phyloP scores from a whole-genome alignment of 179 eudicot genomes.

The Actinidia arguta region DNA sequence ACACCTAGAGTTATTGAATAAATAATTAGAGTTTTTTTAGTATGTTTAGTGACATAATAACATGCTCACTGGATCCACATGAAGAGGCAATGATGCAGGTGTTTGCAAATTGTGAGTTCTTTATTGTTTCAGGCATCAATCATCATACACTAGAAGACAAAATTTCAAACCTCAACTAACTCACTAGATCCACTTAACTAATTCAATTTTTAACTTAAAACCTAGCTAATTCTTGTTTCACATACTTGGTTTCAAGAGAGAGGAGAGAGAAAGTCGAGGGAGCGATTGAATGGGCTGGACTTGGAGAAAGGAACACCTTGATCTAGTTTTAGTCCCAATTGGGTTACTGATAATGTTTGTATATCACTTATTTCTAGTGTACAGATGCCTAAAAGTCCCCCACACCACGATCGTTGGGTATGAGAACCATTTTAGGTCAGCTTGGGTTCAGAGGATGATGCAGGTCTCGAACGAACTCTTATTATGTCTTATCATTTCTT shows the following conservation, averaged over 20 bases:
- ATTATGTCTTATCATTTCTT: neutral
- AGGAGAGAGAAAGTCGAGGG: neutral
- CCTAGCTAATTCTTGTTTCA: no score
- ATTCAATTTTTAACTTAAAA: no score
- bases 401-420: slow-evolving; percentile 44
- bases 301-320: neutral
- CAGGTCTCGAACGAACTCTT: slow-evolving; percentile 27
- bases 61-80: slow-evolving; percentile 4
- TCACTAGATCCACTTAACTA: neutral
- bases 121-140: slow-evolving; percentile 1
- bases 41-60: neutral
- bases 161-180: neutral
- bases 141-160: neutral
- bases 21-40: neutral
- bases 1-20: neutral
- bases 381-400: slow-evolving; percentile 42
- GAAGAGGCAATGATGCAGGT: neutral
- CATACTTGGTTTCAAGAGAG: no score
- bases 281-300: neutral
- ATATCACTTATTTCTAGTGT: slow-evolving; percentile 31
- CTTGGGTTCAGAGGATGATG: slow-evolving; percentile 58
- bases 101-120: neutral
- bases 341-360: no score
- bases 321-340: no score
- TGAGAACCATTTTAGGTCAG: slow-evolving; percentile 52